Evolutionary conservation across 176 grass and related monocot species (phyloP), one percentile per base, ranked within the genome.

Genomic region (Hyparrhenia diplandra): DNA sequence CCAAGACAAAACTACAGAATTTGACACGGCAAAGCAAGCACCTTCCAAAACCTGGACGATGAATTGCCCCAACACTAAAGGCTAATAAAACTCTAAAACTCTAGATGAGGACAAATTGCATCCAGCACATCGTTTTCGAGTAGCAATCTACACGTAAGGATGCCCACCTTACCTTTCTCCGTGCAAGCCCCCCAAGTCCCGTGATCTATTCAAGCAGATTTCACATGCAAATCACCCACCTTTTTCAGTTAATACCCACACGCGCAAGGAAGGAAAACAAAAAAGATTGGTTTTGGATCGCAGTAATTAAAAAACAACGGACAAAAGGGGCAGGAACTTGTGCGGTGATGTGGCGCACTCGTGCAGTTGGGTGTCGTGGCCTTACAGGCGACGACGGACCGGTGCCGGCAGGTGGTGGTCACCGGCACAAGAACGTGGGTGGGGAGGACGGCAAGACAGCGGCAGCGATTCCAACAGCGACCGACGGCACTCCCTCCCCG

Each of bases 61-160:
- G 69, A 90, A 79, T 69, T 69, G 41, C 68, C 20, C 47, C 74
- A 78, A 61, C 14, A 20, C 30, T 25, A 52, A 69, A 90, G 5
- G 24, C 66, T 76, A 23, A 58, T 81, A 31, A 60, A 86, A 66
- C 35, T 67, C 28, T 40, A 31, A 49, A 86, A 67, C 21, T 67
- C 23, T 40, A 43, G 17, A 82, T 49, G 73, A 67, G 30, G 78
- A 77, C 83, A 86, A 70, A 82, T 39, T 78, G 81, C 39, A 88
- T 61, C 77, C 14, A 62, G 40, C 13, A 59, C 73, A 67, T 85
- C 79, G 72, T 43, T 89, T 85, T 89, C 78, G 66, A 30, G 30
- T 49, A 14, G 71, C 71, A 59, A 82, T 85, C 77, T 45, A 71
- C 64, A 85, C 45, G 83, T 61, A 82, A 78, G 8, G 45, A 61